phyloP scores from a whole-genome alignment of 768 basidiomycete genomes.

The Boletus edulis region DNA sequence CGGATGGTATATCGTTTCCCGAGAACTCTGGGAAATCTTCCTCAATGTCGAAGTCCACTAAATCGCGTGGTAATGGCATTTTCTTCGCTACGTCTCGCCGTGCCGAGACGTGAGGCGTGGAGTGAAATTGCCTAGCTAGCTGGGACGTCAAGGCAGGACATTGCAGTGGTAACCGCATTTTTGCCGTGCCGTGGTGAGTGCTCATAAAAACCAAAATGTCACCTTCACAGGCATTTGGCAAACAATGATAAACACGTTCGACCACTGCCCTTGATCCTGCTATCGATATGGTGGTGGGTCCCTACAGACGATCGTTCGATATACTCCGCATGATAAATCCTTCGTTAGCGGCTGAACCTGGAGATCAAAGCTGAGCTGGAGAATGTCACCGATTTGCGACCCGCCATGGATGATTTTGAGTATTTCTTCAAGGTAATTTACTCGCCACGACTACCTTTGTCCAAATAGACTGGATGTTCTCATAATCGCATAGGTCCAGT shows the following conservation, averaged over 20 bases:
- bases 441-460: neutral
- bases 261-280: neutral
- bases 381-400: slow-evolving; percentile 68
- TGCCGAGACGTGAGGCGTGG: slow-evolving; percentile 17
- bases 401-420: slow-evolving; percentile 67
- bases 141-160: slow-evolving; percentile 18
- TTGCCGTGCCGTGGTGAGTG: neutral
- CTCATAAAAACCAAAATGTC: neutral
- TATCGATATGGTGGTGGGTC: slow-evolving; percentile 51
- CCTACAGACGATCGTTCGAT: neutral
- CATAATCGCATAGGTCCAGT: slow-evolving; percentile 54
- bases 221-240: slow-evolving; percentile 6
- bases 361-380: slow-evolving; percentile 81
- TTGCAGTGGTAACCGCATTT: slow-evolving; percentile 19
- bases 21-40: slow-evolving; percentile 32
- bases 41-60: slow-evolving; percentile 35
- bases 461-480: neutral
- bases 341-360: slow-evolving; percentile 50
- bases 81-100: slow-evolving; percentile 19
- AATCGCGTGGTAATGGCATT: slow-evolving; percentile 40
- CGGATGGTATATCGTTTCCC: slow-evolving; percentile 61
- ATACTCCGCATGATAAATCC: neutral
- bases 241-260: slow-evolving; percentile 25
- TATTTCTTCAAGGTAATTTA: slow-evolving; percentile 70
- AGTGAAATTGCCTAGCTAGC: slow-evolving; percentile 23